These are phyloP conservation scores for Yamadazyma pseudoaaseri DNA, from an alignment of 1,139 yeast genomes.

Conservation along the genomic window DNA sequence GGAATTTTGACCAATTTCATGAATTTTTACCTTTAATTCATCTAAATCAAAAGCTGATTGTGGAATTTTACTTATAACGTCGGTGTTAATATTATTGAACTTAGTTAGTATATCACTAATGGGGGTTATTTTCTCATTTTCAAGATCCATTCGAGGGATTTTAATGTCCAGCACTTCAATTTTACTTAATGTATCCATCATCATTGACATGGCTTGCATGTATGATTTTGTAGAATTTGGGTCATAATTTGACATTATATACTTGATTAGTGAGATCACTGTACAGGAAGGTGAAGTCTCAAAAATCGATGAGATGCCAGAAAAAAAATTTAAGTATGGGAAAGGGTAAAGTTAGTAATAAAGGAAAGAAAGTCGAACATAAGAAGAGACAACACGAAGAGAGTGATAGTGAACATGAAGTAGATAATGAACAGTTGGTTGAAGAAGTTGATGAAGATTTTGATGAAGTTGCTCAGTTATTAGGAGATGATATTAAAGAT, in stretches of 20 bases:
- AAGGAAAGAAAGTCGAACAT: constrained; percentile 12
- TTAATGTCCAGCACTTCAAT: constrained; percentile 20
- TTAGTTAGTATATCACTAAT: constrained; percentile 25
- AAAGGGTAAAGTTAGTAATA: constrained; percentile 9
- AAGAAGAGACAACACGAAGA: constrained; percentile 20
- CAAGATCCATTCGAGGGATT: constrained; percentile 34
- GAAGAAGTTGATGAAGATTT: constrained; percentile 52
- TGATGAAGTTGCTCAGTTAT: constrained; percentile 53
- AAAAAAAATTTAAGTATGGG: constrained; percentile 15
- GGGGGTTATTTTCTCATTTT: constrained; percentile 26
- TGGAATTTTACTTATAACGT: constrained; percentile 29
- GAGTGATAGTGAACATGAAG: constrained; percentile 21
- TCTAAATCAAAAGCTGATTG: constrained; percentile 14
- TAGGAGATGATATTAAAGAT: constrained; percentile 45
- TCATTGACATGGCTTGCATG: constrained; percentile 73
- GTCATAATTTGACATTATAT: constrained; percentile 26
- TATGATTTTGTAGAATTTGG: constrained; percentile 71
- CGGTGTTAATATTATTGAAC: constrained; percentile 33
- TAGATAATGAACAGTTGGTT: constrained; percentile 43
- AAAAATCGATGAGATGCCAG: neutral
- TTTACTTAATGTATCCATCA: constrained; percentile 47
- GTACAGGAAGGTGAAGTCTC: no score
- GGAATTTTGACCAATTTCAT: constrained; percentile 24
- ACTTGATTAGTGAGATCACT: neutral
- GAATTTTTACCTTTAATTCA: constrained; percentile 28